A percentile compares a stretch with the other conserved stretches of the same genome.
phyloP scores from a whole-genome alignment of 176 grass and related monocot genomes.

The Tuctoria greenei region DNA sequence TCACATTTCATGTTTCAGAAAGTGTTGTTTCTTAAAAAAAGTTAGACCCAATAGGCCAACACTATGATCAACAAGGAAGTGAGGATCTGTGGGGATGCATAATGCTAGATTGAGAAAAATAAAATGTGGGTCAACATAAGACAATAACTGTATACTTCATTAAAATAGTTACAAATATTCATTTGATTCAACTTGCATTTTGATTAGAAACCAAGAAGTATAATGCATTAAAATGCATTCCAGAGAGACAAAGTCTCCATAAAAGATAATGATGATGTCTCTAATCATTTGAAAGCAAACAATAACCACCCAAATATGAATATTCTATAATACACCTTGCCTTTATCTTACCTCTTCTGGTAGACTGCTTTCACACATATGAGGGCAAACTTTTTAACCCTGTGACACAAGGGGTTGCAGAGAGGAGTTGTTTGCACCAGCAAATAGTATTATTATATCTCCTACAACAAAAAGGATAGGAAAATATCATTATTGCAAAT shows the following conservation, averaged over 20 bases:
- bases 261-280: neutral
- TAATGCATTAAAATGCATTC: constrained; percentile 10
- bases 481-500: constrained; percentile 8
- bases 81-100: neutral
- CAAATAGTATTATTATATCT: constrained; percentile 71
- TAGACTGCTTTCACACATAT: constrained; percentile 73
- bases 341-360: constrained; percentile 61
- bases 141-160: constrained; percentile 13
- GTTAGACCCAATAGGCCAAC: neutral
- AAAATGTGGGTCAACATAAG: neutral
- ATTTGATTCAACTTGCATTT: neutral
- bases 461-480: constrained; percentile 51
- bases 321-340: neutral
- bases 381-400: constrained; percentile 76
- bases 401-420: constrained; percentile 54
- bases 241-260: neutral
- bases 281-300: neutral
- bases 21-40: neutral
- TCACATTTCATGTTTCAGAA: neutral
- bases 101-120: neutral
- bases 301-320: constrained; percentile 13
- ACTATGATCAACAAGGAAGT: neutral
- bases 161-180: neutral
- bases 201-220: neutral
- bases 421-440: constrained; percentile 51